Base-by-base conservation (phyloP, 2,329 filamentous ascomycete genomes). In the Scedosporium minutisporum region DNA sequence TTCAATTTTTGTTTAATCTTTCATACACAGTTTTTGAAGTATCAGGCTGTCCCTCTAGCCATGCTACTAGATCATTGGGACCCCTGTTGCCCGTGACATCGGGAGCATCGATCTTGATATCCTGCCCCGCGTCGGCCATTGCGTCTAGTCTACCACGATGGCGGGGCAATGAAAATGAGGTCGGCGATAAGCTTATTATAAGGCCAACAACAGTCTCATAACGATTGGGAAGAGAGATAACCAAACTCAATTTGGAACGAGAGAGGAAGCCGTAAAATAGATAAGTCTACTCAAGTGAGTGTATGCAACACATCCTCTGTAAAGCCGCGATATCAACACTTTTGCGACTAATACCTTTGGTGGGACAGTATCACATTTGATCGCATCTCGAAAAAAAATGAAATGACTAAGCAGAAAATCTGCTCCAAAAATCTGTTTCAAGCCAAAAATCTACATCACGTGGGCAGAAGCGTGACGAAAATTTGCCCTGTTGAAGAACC, bases 401-500 rank as follows among this genome's bases (percentile, higher is more conserved):
- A n/a, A 6, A 18, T 58, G 55, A 58, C 55, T 58, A 41, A 58
- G 55, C 55, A 4, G 16, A 18, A 38, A 57, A 57, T 18, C 44
- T 48, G 5, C 44, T 18, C 16, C 6, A 3, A 18, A n/a, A 27
- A 21, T 27, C 3, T n/a, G 27, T 16, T 23, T 51, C n/a, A 23
- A 12, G n/a, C 7, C 18, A 33, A n/a, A 23, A 51, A 10, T 23
- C 44, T 6, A 16, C 9, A 21, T 62, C 60, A 62, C 60, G 60
- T 62, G 60, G n/a, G 14, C 4, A n/a, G 23, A 29, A 62, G 60
- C 63, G 63, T 65, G 64, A 57, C 29, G 46, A 42, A 14, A 63
- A 60, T 41, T 63, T 65, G 64, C 64, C 64, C 64, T 65, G 51
- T 38, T 14, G 42, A 23, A 27, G n/a, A 46, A 62, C 60, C 60